Conservation (phyloP, 2,329 filamentous ascomycete species). For the Verticillium zaregamsianum region DNA sequence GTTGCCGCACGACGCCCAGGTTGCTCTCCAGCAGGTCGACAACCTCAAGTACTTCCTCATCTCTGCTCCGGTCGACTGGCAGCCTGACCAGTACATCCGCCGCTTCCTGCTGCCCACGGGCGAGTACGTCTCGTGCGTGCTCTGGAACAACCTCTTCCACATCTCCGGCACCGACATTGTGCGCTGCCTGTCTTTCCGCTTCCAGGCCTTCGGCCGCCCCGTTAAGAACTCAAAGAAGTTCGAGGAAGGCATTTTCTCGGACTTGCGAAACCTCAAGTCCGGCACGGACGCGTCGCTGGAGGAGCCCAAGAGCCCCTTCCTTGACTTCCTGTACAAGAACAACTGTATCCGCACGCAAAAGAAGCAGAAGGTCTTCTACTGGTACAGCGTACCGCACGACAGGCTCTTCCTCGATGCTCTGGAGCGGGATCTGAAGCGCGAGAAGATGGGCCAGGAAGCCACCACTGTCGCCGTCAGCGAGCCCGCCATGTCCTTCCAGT, state of each 20-base stretch:
- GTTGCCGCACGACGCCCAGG: conserved; percentile 91
- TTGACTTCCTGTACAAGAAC: conserved; percentile 99
- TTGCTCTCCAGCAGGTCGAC: conserved; percentile 96
- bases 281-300: conserved; percentile 97
- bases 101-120: conserved; percentile 93
- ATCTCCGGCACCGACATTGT: conserved; percentile 99
- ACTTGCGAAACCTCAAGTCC: conserved; percentile 95
- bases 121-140: conserved; percentile 97
- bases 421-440: conserved; percentile 94
- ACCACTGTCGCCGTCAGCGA: conserved; percentile 96
- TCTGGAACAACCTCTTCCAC: conserved; percentile 99
- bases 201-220: conserved; percentile 95
- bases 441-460: conserved; percentile 99
- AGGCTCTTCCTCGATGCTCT: conserved; percentile 94
- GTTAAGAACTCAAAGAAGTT: conserved; percentile 99
- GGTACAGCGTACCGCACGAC: conserved; percentile 99
- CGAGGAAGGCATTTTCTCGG: conserved; percentile 98
- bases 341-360: conserved; percentile 99
- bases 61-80: conserved; percentile 97
- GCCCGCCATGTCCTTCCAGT: conserved; percentile 96
- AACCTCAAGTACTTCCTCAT: conserved; percentile 99
- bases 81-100: conserved; percentile 91
- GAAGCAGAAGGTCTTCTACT: conserved; percentile 99
- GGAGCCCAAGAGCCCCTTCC: conserved; percentile 96
- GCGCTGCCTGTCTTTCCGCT: conserved; percentile 93